phyloP scores from a whole-genome alignment of 495 filamentous ascomycete species.

The Sporormia fimetaria region DNA sequence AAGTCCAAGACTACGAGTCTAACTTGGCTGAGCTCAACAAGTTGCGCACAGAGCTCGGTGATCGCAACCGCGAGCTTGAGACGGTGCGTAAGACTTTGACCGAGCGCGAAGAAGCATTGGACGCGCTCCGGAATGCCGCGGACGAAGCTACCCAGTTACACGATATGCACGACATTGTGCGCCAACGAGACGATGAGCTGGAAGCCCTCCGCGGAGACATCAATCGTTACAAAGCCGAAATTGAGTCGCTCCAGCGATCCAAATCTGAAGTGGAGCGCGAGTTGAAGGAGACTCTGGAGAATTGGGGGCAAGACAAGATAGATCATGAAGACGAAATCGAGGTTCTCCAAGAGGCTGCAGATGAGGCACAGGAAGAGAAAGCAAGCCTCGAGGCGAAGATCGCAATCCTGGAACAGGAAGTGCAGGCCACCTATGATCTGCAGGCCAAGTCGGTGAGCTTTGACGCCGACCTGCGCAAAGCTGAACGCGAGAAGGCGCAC shows the following conservation, averaged over 20 bases:
- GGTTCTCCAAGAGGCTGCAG: constrained; percentile 34
- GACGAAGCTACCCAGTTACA: constrained; percentile 23
- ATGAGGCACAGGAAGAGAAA: constrained; percentile 33
- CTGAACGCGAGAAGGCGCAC: constrained; percentile 21
- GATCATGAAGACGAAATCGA: constrained; percentile 38
- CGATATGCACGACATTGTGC: constrained; percentile 19
- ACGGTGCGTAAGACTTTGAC: constrained; percentile 12
- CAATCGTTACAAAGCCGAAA: constrained; percentile 8
- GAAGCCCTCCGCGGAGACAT: constrained; percentile 18
- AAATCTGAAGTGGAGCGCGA: constrained; percentile 14
- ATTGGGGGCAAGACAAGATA: constrained; percentile 19
- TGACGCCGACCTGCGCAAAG: constrained; percentile 26
- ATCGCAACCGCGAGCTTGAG: constrained; percentile 20
- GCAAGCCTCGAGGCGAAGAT: constrained; percentile 45
- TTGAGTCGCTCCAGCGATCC: constrained; percentile 13
- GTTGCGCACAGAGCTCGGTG: constrained; percentile 14
- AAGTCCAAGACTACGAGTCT: no score
- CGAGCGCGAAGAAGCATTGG: constrained; percentile 17
- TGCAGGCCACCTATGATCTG: constrained; percentile 30
- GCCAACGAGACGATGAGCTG: constrained; percentile 21
- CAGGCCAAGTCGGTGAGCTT: constrained; percentile 16
- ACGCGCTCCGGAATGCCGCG: constrained; percentile 15
- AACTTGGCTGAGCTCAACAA: no score
- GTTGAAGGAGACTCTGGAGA: constrained; percentile 7
- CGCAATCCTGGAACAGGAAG: constrained; percentile 43